Evolutionary conservation across 495 filamentous ascomycete genomes (phyloP).

Genomic region (Darksidea phi): DNA sequence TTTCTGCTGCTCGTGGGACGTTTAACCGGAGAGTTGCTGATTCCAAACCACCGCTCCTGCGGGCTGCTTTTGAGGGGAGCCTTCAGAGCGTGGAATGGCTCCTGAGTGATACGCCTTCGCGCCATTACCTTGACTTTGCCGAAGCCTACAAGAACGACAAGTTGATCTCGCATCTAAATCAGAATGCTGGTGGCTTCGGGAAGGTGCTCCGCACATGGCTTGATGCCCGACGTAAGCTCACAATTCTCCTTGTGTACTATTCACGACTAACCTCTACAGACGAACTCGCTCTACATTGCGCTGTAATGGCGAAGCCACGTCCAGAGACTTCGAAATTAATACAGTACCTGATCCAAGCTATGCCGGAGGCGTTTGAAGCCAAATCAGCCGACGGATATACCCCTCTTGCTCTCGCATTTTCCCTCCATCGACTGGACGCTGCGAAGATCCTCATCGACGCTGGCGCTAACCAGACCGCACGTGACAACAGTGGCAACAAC

Average conservation of each 20-base stretch:
- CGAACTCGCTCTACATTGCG: slow-evolving; percentile 64
- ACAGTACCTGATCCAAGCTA: slow-evolving; percentile 58
- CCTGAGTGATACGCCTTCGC: slow-evolving; percentile 60
- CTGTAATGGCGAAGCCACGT: slow-evolving; percentile 49
- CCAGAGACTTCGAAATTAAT: slow-evolving; percentile 53
- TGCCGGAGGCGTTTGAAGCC: slow-evolving; percentile 58
- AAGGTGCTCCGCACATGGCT: slow-evolving; percentile 62
- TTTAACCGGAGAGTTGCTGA: slow-evolving; percentile 6
- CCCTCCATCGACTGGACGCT: slow-evolving; percentile 50
- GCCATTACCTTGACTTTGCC: slow-evolving; percentile 63
- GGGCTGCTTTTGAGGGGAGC: slow-evolving; percentile 56
- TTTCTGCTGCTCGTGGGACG: slow-evolving; percentile 51
- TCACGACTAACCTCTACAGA: slow-evolving; percentile 8
- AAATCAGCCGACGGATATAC: slow-evolving; percentile 56
- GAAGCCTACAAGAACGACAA: slow-evolving; percentile 56
- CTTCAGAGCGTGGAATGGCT: slow-evolving; percentile 68
- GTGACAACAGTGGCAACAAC: slow-evolving; percentile 55
- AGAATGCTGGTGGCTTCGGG: slow-evolving; percentile 58
- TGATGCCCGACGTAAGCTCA: slow-evolving; percentile 48
- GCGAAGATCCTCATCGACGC: slow-evolving; percentile 61
- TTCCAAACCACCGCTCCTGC: slow-evolving; percentile 54
- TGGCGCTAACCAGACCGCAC: slow-evolving; percentile 63
- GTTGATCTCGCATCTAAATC: slow-evolving; percentile 54
- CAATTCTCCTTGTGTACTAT: not conserved
- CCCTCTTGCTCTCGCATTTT: slow-evolving; percentile 60